Evolutionary conservation across 1,284 basidiomycete genomes (phyloP), one percentile per base, ranked within the genome.

Genomic region (Sporisorium sorghi): DNA sequence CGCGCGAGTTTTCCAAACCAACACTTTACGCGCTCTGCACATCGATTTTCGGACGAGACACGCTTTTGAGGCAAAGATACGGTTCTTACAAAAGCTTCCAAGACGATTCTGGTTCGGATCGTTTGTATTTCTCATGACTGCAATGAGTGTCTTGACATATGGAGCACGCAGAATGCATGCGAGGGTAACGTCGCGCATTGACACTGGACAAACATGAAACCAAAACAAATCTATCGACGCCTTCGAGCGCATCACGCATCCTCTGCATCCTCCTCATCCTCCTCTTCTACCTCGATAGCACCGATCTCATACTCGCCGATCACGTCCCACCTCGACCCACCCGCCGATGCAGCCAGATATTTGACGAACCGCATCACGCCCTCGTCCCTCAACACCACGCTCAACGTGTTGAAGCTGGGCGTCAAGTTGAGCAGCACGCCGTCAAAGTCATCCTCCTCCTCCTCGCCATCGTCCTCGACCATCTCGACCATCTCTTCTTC

Each of bases 321-420:
- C 23, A 84, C 69, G 46, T 84, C 83, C 81, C 82, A 84, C 32
- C 83, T 62, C 54, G 78, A 80, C 10, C 82, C 81, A 11, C 83
- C 83, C 0, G 82, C 81, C 11, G 59, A 54, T 0, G 81, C 80
- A 23, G 72, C 68, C 33, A 84, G 67, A 55, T 84, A 84, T 68
- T 84, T 83, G 72, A 84, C 76, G 56, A 84, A 84, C 26, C 79
- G 63, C 90, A 98, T 91, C 48, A 99, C 94, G 19, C 92, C 90
- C 76, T 94, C 92, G 85, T 99, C 96, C 21, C 96, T 89, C 70
- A 98, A 86, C 19, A 97, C 96, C 35, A 99, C 88, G 43, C 94
- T 88, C 35, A 99, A 87, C 37, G 91, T 89, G 85, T 98, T 98
- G 87, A 94, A 99, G 10, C 91, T 90, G 0, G 95, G 93, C 75